These are phyloP conservation scores for Fusarium udum DNA, from an alignment of 2,329 filamentous ascomycete genomes.

Conservation along the genomic window DNA sequence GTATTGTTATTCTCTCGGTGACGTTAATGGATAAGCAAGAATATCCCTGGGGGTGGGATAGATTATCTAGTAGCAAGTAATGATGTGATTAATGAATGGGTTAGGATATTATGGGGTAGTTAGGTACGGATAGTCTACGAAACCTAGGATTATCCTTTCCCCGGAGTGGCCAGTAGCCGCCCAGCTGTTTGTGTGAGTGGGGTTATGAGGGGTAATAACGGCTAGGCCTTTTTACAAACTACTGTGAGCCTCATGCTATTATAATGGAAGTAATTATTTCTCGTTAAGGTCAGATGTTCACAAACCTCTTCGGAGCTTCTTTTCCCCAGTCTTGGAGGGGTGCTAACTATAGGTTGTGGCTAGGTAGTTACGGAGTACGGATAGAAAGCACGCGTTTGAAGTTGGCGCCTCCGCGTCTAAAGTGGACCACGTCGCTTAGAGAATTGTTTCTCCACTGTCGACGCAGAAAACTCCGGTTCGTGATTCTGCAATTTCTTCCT, in stretches of 20 bases:
- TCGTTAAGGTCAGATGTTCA: not conserved
- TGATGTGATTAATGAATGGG: slow-evolving; percentile 23
- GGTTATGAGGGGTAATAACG: not conserved
- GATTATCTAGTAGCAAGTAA: slow-evolving; percentile 10
- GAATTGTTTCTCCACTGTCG: slow-evolving; percentile 10
- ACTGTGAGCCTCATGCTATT: not conserved
- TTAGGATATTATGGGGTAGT: not conserved
- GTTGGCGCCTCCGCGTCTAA: slow-evolving; percentile 26
- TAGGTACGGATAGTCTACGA: not conserved
- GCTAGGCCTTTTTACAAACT: not conserved
- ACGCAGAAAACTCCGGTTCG: slow-evolving; percentile 30
- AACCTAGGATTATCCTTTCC: not conserved
- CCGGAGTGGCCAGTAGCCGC: not conserved
- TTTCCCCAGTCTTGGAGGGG: not conserved
- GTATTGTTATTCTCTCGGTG: not conserved
- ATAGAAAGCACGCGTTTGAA: not conserved
- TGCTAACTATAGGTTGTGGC: not conserved
- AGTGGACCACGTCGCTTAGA: slow-evolving; percentile 24
- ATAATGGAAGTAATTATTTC: not conserved
- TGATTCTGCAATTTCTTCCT: slow-evolving; percentile 36
- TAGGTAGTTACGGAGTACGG: not conserved
- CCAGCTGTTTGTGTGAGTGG: not conserved
- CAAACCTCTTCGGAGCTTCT: not conserved
- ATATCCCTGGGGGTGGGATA: not conserved
- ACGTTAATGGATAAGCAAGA: slow-evolving; percentile 1